Evolutionary conservation across 192 early-diverging fungal species (phyloP).

Genomic region (Obelidium mucronatum): DNA sequence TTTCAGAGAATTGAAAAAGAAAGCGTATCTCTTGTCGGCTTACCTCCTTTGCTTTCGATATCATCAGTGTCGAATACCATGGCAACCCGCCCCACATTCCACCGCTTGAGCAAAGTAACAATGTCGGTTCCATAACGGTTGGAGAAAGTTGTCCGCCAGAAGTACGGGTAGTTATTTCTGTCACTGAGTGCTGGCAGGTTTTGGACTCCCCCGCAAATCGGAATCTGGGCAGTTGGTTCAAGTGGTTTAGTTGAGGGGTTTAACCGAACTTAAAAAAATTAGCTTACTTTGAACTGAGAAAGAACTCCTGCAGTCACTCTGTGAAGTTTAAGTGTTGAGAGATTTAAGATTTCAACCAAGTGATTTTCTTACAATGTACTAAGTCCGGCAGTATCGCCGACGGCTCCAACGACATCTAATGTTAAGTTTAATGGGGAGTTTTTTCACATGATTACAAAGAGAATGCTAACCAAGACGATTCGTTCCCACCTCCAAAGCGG

Average conservation of each 20-base stretch:
- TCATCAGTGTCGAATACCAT: constrained; percentile 10
- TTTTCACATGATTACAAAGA: not conserved
- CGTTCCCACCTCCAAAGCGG: not conserved
- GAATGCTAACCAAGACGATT: not conserved
- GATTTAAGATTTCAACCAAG: too few relatives aligned
- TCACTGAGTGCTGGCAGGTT: not conserved
- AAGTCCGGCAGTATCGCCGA: not conserved
- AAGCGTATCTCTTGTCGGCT: not conserved
- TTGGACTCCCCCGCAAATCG: not conserved
- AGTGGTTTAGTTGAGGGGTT: too few relatives aligned
- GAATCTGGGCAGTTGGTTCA: not conserved
- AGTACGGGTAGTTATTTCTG: constrained; percentile 14
- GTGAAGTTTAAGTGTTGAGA: too few relatives aligned
- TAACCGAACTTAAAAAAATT: too few relatives aligned
- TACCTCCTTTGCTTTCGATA: not conserved
- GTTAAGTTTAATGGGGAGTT: not conserved
- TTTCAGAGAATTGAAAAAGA: not conserved
- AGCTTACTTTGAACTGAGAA: not conserved
- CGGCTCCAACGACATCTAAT: constrained; percentile 5
- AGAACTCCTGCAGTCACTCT: not conserved
- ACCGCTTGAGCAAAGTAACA: not conserved
- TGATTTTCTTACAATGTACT: constrained; percentile 1
- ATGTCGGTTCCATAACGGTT: not conserved
- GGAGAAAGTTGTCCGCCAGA: not conserved
- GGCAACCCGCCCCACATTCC: constrained; percentile 13